Evolutionary conservation across 805 yeast species (phyloP), one percentile per base, ranked within the genome.

Genomic region (Candida chilensis): DNA sequence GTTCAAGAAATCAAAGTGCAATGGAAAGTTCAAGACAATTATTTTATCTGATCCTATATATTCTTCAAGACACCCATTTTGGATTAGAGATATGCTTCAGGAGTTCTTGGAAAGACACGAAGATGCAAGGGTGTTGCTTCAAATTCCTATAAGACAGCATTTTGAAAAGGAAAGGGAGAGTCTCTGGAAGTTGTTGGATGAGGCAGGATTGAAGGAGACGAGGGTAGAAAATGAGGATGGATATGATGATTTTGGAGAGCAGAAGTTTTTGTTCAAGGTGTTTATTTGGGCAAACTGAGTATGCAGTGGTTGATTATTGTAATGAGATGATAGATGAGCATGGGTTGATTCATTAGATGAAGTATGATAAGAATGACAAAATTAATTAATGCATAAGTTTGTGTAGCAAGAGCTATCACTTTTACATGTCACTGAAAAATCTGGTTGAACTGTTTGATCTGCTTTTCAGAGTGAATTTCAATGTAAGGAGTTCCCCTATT

Each of bases 21-120:
- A 53, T 21, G 44, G 37, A 8, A 53, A 50, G 26, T 85, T 69
- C 48, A 66, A 71, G 24, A 71, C 85, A 0, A 61, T 90, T 4
- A 57, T 92, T 0, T 54, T 86, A 4, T 81, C 95, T 14, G 98
- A 90, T 51, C 96, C 96, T 0, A 75, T 90, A 2, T 90, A 92
- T 50, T 82, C 95, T 1, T 57, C 78, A 0, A 67, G 72, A 19
- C 97, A 90, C 46, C 96, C 96, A 1, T 48, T 50, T 11, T 72
- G 83, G 74, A 74, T 90, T 1, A 68, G 71, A 4, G 50, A 70
- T 29, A 78, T 84, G 67, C 57, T 88, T 5, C 42, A 45, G 3
- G 39, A 42, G 25, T 76, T 83, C 32, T 42, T 78, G 14, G 49
- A 50, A 1, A 33, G 34, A 9, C 33, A 38, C 2, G 3, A 32